Conservation (phyloP, 2,329 filamentous ascomycete species). For the Grosmannia serpens region DNA sequence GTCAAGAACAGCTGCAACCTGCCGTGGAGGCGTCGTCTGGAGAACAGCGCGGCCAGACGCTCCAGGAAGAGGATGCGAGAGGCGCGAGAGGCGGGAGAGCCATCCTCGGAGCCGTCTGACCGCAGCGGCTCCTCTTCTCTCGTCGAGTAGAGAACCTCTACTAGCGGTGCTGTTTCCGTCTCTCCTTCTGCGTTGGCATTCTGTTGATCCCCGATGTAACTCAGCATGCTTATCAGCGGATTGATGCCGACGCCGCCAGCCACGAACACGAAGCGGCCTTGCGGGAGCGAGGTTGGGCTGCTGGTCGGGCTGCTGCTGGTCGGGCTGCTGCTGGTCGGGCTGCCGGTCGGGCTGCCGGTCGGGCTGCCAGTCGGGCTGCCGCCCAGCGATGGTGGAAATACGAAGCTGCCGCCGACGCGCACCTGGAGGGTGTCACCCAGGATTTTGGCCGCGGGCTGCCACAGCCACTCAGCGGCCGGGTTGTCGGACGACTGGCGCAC, state of each 20-base stretch:
- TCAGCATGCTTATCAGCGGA: slow-evolving; percentile 64
- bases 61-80: slow-evolving; percentile 37
- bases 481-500: slow-evolving; percentile 62
- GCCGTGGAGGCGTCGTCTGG: slow-evolving; percentile 25
- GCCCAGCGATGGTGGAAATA: slow-evolving; percentile 50
- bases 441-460: slow-evolving; percentile 41
- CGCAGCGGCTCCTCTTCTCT: slow-evolving; percentile 16
- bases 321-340: no score
- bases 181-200: slow-evolving; percentile 1
- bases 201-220: slow-evolving; percentile 38
- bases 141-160: slow-evolving; percentile 54
- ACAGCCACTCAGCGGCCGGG: slow-evolving; percentile 66
- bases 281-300: slow-evolving; percentile 20
- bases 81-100: background rate
- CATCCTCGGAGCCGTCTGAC: background rate
- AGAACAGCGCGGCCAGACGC: slow-evolving; percentile 31
- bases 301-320: slow-evolving; percentile 21
- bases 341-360: slow-evolving; percentile 23
- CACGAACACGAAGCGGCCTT: slow-evolving; percentile 53
- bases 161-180: slow-evolving; percentile 10
- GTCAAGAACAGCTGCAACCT: slow-evolving; percentile 35
- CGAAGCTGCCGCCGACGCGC: slow-evolving; percentile 69
- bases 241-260: slow-evolving; percentile 79
- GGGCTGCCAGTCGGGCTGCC: slow-evolving; percentile 23
- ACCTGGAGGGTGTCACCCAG: slow-evolving; percentile 48